phyloP scores from a whole-genome alignment of 2,329 filamentous ascomycete species.

The Curvularia sp. region DNA sequence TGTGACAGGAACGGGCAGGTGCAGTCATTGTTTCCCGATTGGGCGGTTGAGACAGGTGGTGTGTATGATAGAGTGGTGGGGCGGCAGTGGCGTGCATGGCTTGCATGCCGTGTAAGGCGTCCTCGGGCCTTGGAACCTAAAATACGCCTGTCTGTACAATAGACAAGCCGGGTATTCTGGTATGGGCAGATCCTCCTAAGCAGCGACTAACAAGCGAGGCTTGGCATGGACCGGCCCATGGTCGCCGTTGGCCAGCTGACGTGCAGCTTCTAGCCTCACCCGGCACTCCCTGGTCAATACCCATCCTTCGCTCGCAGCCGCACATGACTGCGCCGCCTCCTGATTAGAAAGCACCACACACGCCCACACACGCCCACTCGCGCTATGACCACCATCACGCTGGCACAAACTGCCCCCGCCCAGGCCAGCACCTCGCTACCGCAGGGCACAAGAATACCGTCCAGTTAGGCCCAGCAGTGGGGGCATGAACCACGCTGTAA shows the following conservation, averaged over 20 bases:
- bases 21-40: too few species aligned
- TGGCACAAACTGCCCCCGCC: background rate
- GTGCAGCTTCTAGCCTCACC: too few species aligned
- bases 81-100: slow-evolving; percentile 14
- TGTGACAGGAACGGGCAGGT: too few species aligned
- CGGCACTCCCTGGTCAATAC: too few species aligned
- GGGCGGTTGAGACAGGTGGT: slow-evolving; percentile 2
- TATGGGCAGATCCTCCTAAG: slow-evolving; percentile 1
- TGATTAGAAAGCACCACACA: background rate
- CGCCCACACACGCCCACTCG: too few species aligned
- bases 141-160: background rate
- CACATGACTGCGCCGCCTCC: background rate
- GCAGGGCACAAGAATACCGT: background rate
- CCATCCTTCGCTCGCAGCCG: background rate
- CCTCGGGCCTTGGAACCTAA: background rate
- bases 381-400: too few species aligned
- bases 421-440: background rate
- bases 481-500: background rate
- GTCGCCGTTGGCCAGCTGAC: background rate
- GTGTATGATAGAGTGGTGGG: slow-evolving; percentile 6
- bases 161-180: too few species aligned
- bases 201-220: slow-evolving; percentile 1
- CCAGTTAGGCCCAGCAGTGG: background rate
- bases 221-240: background rate
- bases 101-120: slow-evolving; percentile 12